phyloP scores from a whole-genome alignment of 257 asterid species.

The Nicotiana otophora region DNA sequence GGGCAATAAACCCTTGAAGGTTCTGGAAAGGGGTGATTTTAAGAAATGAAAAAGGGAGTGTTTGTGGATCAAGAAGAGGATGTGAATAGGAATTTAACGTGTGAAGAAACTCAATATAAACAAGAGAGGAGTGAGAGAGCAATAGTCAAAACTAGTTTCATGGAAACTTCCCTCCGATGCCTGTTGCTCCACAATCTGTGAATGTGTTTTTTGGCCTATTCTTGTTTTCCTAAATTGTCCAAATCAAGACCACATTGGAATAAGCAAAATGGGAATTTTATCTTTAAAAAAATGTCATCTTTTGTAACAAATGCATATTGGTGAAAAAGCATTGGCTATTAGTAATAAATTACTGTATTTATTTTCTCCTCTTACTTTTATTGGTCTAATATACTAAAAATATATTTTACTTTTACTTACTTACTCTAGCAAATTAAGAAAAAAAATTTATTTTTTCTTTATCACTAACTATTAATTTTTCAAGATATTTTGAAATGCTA shows the following conservation, averaged over 20 bases:
- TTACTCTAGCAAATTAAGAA: too few species aligned
- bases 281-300: not conserved
- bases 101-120: not conserved
- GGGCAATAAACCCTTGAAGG: constrained; percentile 3
- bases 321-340: not conserved
- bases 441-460: too few species aligned
- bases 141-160: not conserved
- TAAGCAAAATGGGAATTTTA: not conserved
- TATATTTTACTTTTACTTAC: too few species aligned
- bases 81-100: not conserved
- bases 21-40: not conserved
- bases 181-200: not conserved
- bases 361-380: too few species aligned
- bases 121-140: not conserved
- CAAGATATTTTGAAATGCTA: too few species aligned
- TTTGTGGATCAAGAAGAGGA: not conserved
- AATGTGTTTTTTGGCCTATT: not conserved
- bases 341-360: not conserved
- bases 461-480: too few species aligned
- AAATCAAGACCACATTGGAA: constrained; percentile 4
- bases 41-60: not conserved
- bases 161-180: constrained; percentile 8
- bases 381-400: too few species aligned
- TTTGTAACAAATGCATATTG: constrained; percentile 2
- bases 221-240: not conserved